A percentile compares a stretch with the other conserved stretches of the same genome.
These are phyloP conservation scores for Barnettozyma salicaria DNA, from an alignment of 805 yeast species.

Conservation along the genomic window DNA sequence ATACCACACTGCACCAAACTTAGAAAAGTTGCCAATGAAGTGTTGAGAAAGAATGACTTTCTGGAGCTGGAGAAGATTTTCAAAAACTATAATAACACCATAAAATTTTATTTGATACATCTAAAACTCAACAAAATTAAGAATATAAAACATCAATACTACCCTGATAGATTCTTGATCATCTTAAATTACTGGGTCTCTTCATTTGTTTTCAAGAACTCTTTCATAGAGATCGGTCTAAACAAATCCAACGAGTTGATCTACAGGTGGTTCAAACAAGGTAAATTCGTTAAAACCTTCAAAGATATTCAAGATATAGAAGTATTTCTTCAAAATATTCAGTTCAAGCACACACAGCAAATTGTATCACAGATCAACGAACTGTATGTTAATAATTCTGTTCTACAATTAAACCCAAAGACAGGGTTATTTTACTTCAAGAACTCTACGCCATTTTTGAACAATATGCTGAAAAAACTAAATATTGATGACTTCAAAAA, in stretches of 20 bases:
- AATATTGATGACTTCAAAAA: slow-evolving; percentile 24
- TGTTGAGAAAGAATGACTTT: slow-evolving; percentile 41
- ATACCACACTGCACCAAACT: slow-evolving; percentile 28
- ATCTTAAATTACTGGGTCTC: slow-evolving; percentile 61
- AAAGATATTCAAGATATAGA: slow-evolving; percentile 34
- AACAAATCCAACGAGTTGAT: slow-evolving; percentile 41
- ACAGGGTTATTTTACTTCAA: slow-evolving; percentile 39
- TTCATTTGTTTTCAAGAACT: slow-evolving; percentile 40
- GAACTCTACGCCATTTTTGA: slow-evolving; percentile 35
- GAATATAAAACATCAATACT: slow-evolving; percentile 52
- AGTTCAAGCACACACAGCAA: slow-evolving; percentile 35
- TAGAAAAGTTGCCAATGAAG: slow-evolving; percentile 50
- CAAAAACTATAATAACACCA: slow-evolving; percentile 54
- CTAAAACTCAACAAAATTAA: slow-evolving; percentile 48
- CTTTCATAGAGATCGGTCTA: slow-evolving; percentile 59
- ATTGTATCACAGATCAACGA: slow-evolving; percentile 30
- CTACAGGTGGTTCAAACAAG: slow-evolving; percentile 61
- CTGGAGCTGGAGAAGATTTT: slow-evolving; percentile 49
- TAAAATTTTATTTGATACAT: slow-evolving; percentile 56
- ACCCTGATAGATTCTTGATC: slow-evolving; percentile 47
- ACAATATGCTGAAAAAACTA: slow-evolving; percentile 19
- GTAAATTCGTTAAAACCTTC: slow-evolving; percentile 32
- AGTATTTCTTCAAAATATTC: slow-evolving; percentile 32
- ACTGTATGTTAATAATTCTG: slow-evolving; percentile 26
- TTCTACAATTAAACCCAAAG: slow-evolving; percentile 24